Evolutionary conservation across 2,329 filamentous ascomycete genomes (phyloP), one percentile per base, ranked within the genome.

Genomic region (Endothia cerciana): DNA sequence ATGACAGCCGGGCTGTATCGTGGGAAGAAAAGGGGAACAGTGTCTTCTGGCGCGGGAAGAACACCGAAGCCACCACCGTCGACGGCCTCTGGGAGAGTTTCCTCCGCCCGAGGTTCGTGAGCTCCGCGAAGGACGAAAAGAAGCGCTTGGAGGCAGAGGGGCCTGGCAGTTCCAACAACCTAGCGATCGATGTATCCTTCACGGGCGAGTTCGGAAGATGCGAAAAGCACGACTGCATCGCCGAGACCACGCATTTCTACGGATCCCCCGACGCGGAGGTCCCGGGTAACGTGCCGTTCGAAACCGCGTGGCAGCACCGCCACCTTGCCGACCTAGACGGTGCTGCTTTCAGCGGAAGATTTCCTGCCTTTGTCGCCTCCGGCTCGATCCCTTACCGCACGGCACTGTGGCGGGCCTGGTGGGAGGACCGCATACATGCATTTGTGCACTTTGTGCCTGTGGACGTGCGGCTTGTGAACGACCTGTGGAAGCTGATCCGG

Each of bases 391-490:
- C 55, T 13, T 58, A 58, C 55, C 55, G 55, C 2, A 25, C 55
- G 36, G 55, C 55, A 25, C 55, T 58, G 33, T 58, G 55, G 55
- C 55, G 41, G 55, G 55, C 55, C 3, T 58, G 55, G 55, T 58
- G 55, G 55, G 55, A 58, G 33, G 55, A 41, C n/a, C 55, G 55
- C 5, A 58, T 58, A 13, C 55, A 58, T 40, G 55, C 33, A 7
- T 58, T 58, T 58, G 55, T 58, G 36, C 55, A 58, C 55, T 58
- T 58, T 41, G 55, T 58, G 36, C 55, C 55, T 25, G 55, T 58
- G n/a, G 55, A 58, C 15, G 55, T 58, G 33, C n/a, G 55, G 55
- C 55, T 58, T n/a, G 55, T 58, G 6, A 38, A 7, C 11, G 55
- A 58, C 36, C 33, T 58, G 36, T 58, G 55, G 55, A 38, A 40